Evolutionary conservation across 768 basidiomycete genomes (phyloP).

Genomic region (Pisolithus tinctorius): DNA sequence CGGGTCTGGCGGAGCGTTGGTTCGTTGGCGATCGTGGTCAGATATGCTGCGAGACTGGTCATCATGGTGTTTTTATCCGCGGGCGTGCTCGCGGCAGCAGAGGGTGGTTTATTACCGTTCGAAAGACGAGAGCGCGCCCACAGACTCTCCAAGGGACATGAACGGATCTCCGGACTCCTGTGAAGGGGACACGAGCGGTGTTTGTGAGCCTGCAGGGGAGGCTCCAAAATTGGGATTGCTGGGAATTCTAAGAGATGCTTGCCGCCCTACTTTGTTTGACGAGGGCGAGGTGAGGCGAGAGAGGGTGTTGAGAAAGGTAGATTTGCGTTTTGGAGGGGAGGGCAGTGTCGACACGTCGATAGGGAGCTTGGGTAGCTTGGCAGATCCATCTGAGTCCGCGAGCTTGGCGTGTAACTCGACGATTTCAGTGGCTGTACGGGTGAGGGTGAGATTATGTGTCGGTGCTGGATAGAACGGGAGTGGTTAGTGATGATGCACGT

Average conservation of each 20-base stretch:
- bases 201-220: conserved; percentile 24
- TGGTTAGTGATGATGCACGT: conserved; percentile 21
- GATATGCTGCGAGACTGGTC: conserved; percentile 68
- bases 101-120: background rate
- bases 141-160: conserved; percentile 31
- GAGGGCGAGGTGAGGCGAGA: conserved; percentile 76
- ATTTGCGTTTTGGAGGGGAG: conserved; percentile 63
- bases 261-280: conserved; percentile 42
- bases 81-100: background rate
- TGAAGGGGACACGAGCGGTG: conserved; percentile 43
- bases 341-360: conserved; percentile 51
- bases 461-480: conserved; percentile 49
- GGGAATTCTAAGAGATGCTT: conserved; percentile 30
- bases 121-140: conserved; percentile 20
- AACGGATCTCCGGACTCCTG: conserved; percentile 62
- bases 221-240: conserved; percentile 26
- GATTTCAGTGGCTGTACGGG: conserved; percentile 69
- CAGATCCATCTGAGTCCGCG: conserved; percentile 51
- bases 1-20: conserved; percentile 53
- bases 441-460: conserved; percentile 84
- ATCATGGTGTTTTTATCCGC: conserved; percentile 40
- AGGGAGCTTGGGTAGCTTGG: conserved; percentile 55
- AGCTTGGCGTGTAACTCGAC: conserved; percentile 81
- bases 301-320: conserved; percentile 79
- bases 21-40: conserved; percentile 73